Evolutionary conservation across 2,329 filamentous ascomycete genomes (phyloP), one percentile per base, ranked within the genome.

Genomic region (Cryphonectria japonica): DNA sequence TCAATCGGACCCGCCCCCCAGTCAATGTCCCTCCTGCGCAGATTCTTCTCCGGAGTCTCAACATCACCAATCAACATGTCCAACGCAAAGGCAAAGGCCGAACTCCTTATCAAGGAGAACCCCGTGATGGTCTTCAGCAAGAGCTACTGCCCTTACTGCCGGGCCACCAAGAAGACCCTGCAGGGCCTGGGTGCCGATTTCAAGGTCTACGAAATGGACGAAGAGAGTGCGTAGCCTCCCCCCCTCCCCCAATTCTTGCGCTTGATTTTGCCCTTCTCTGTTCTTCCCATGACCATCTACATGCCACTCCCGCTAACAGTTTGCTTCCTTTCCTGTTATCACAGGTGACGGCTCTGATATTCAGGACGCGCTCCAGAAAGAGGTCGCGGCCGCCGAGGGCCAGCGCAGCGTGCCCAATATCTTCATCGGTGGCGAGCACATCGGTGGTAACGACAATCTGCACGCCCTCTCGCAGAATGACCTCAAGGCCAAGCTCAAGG

Each of bases 351-450:
- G 96, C 75, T 80, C 84, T 75, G 94, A 86, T 16, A 89, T 99
- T 78, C 96, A 99, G 86, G 86, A 89, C 75, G 94, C 94, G 37
- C 92, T 99, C 73, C 82, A 88, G 76, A 59, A 43, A 76, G 88
- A 95, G 74, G 88, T 65, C 16, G 26, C 26, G 22, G 43, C 98
- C 77, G 93, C 90, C 70, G 86, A 63, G 59, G 43, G 88, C 81
- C 96, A 99, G 87, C 87, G 90, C 78, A 95, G 93, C 77, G 96
- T 99, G 7, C 96, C 96, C 78, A 98, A 98, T 86, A 92, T 97
- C 85, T 98, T 93, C 86, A 98, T 99, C 83, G 85, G 84, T 77
- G 85, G 94, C 85, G 85, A 97, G 85, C 95, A 98, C 84, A 97
- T 99, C 80, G 96, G 96, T 74, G 96, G 96, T 76, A 98, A 98